Percentiles rank a stretch among this genome's conserved stretches.
Conservation (phyloP, 148 eudicot species). For the Nyssa sinensis region DNA sequence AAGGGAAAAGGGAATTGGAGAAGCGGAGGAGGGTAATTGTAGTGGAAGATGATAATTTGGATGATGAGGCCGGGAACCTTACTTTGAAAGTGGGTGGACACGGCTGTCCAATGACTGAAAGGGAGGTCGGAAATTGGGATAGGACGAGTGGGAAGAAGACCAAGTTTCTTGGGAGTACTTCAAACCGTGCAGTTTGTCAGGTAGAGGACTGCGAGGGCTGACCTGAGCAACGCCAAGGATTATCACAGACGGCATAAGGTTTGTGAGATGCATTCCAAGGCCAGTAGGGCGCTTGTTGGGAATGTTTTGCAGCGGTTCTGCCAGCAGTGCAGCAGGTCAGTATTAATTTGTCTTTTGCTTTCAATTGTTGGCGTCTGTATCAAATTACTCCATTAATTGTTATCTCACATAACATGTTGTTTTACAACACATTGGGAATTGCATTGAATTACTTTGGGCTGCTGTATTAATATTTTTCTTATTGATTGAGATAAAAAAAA, state of each 20-base stretch:
- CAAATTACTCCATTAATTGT: not conserved
- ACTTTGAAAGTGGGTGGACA: constrained; percentile 66
- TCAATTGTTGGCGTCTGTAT: not conserved
- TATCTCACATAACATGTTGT: not conserved
- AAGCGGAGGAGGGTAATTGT: constrained; percentile 45
- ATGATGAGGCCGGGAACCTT: constrained; percentile 44
- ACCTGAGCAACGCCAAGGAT: constrained; percentile 74
- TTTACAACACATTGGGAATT: not conserved
- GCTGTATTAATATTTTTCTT: not conserved
- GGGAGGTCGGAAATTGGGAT: constrained; percentile 37
- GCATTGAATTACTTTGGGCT: not conserved
- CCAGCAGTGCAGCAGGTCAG: constrained; percentile 91
- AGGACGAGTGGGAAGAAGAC: constrained; percentile 51
- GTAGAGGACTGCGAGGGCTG: constrained; percentile 68
- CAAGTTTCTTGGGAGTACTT: constrained; percentile 36
- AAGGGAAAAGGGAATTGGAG: constrained; percentile 45
- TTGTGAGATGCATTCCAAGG: constrained; percentile 80
- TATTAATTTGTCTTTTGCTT: constrained; percentile 3
- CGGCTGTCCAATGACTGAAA: constrained; percentile 39
- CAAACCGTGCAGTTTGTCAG: constrained; percentile 63
- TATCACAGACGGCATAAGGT: constrained; percentile 90
- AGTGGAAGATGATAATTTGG: constrained; percentile 38
- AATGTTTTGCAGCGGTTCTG: constrained; percentile 70
- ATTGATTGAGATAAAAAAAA: not conserved
- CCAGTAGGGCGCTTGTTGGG: constrained; percentile 55